Evolutionary conservation across 495 filamentous ascomycete species (phyloP), one percentile per base, ranked within the genome.

Genomic region (Parachaetomium inaequale): DNA sequence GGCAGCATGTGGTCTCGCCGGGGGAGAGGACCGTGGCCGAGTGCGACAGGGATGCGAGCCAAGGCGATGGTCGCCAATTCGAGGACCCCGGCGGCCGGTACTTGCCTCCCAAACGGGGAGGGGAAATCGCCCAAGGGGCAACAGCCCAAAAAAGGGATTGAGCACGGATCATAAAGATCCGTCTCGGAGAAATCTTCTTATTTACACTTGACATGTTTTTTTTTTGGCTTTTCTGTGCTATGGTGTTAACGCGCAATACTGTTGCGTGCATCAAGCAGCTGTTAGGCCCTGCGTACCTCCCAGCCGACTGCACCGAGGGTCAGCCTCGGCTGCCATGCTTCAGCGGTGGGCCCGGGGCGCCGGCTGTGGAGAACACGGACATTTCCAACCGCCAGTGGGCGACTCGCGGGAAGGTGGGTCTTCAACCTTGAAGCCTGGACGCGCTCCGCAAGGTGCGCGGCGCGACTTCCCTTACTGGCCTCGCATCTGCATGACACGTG

Each of bases 1-100:
- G 68, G 68, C 55, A 66, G 63, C 68, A 70, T 68, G 66, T 70
- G 66, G 62, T 56, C 55, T 47, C 32, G 50, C 46, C 55, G 42
- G 62, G n/a, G 52, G 59, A 42, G 21, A 21, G 25, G 28, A 55
- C 54, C 47, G 52, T 43, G 57, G 63, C 66, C 68, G 66, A 71
- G 64, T 61, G 51, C 45, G 62, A 69, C 68, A 62, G 25, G 60
- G 65, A 58, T 57, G 21, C 15, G 8, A 54, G 59, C 65, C 62
- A 65, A 61, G 55, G 21, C 34, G 34, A 19, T 23, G 3, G 34
- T 19, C 40, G 40, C 52, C 52, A 40, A 54, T 40, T 56, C 42
- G 26, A 6, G 38, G 32, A 25, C 42, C 14, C 28, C 19, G 26
- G 31, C 51, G 32, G 38, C 23, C 10, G 29, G 19, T 57, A 45